Conservation (phyloP, 2,329 filamentous ascomycete genomes). For the Magnaporthiopsis rhizophila region DNA sequence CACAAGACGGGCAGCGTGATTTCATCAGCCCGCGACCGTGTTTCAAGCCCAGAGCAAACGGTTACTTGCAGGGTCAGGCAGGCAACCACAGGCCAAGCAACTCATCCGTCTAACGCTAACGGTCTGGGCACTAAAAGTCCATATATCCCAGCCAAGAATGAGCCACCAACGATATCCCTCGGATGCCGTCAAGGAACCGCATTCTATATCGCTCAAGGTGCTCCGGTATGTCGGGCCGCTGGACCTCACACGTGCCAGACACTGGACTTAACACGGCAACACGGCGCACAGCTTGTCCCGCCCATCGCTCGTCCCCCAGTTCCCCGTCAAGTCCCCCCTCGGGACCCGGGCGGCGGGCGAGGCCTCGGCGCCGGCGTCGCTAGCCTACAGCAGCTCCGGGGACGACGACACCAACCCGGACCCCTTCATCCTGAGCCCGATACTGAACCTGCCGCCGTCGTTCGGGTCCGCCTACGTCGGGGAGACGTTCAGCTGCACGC, state of each 20-base stretch:
- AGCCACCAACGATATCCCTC: conserved; percentile 52
- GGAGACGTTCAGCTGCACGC: conserved; percentile 87
- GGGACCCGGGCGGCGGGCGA: conserved; percentile 33
- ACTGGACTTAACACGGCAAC: background rate
- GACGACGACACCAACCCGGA: conserved; percentile 36
- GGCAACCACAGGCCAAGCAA: background rate
- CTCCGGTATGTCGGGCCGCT: conserved; percentile 41
- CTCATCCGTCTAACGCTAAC: background rate
- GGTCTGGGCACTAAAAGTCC: background rate
- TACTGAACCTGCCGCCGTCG: conserved; percentile 77
- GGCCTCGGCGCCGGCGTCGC: conserved; percentile 53
- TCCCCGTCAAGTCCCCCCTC: conserved; percentile 46
- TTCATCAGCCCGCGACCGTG: background rate
- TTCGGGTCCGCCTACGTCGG: conserved; percentile 95
- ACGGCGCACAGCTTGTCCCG: conserved; percentile 61
- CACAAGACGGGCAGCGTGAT: background rate
- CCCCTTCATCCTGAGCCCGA: conserved; percentile 51
- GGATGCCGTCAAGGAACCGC: conserved; percentile 62
- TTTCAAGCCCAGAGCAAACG: background rate
- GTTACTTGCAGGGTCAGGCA: background rate
- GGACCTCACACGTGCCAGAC: background rate
- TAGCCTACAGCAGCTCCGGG: conserved; percentile 55
- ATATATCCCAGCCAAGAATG: conserved; percentile 31
- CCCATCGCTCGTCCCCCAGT: conserved; percentile 66
- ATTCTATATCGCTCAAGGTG: conserved; percentile 72